Base-by-base conservation (phyloP, 306 rosid species). In the Sindora glabra region DNA sequence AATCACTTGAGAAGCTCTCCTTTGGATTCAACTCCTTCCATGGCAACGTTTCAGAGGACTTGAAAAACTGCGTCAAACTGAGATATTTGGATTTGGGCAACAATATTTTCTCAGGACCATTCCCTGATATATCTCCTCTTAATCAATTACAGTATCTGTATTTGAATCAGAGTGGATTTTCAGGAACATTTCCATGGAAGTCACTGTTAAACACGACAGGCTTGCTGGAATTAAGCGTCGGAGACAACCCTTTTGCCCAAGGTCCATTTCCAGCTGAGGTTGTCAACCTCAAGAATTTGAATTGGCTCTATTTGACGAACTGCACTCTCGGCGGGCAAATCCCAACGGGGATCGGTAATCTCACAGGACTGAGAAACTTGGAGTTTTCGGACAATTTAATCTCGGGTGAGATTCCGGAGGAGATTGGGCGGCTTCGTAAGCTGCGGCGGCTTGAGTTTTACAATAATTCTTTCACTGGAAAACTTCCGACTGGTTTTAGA, bases 141-240 rank as follows among this genome's bases (percentile, higher is more conserved):
- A 59, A 22, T 10, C n/a, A 68, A 2, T 71, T 92, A 17, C 62
- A 84, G 62, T 74, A 72, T 41, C 65, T 92, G 10, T 59, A 68
- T 37, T 9, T 92, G 38, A 89, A 92, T 56, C 23, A 2, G 3
- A 89, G 90, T 62, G 81, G 89, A 0, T 54, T 89, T 54, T 80
- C 97, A 0, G 95, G 95, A 2, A 66, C 61, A 32, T 92, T 92
- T 18, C 95, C 97, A 2, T 86, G 95, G 99, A 69, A 71, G 32
- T 80, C 95, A 0, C 72, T 92, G 3, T 12, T 16, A 5, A 83
- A 70, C 56, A 72, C 82, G 81, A 46, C 72, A 25, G 79, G 65
- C 13, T 41, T 92, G 1, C 34, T 84, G 54, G 77, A 12, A 56
- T 62, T 92, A 24, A 92, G 95, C 61, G 55, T 92, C 5, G 99